A percentile compares a stretch with the other conserved stretches of the same genome.
Evolutionary conservation across 805 yeast genomes (phyloP).

Genomic region (Yamadazyma nakazawae): DNA sequence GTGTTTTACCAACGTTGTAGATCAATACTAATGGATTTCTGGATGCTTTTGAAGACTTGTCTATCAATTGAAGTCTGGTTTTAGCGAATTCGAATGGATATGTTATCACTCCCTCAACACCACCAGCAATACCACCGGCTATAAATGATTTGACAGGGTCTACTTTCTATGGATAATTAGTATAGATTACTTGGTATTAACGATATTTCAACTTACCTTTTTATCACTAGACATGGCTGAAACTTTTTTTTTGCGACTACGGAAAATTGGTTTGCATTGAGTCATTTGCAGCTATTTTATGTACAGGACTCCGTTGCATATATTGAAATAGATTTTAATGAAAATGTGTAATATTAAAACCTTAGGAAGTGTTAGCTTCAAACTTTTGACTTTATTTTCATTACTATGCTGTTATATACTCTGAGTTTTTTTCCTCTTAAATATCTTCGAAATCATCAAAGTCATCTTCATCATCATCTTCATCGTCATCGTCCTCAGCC

Average conservation of each 20-base stretch:
- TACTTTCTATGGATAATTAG: slow-evolving; percentile 30
- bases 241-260: slow-evolving; percentile 7
- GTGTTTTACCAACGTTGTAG: slow-evolving; percentile 66
- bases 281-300: slow-evolving; percentile 1
- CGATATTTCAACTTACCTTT: slow-evolving; percentile 10
- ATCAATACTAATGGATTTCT: slow-evolving; percentile 84
- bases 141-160: slow-evolving; percentile 80
- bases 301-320: no score
- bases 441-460: slow-evolving; percentile 33
- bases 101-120: slow-evolving; percentile 86
- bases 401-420: neutral
- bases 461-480: slow-evolving; percentile 36
- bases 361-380: no score
- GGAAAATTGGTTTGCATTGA: slow-evolving; percentile 4
- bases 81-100: slow-evolving; percentile 98
- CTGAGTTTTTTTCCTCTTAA: neutral
- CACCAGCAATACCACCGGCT: slow-evolving; percentile 97
- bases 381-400: neutral
- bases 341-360: no score
- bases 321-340: no score
- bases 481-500: slow-evolving; percentile 59
- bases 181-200: neutral
- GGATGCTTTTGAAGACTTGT: slow-evolving; percentile 59
- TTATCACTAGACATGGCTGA: slow-evolving; percentile 10
- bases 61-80: slow-evolving; percentile 82